Evolutionary conservation across 2,329 filamentous ascomycete species (phyloP), one percentile per base, ranked within the genome.

Genomic region (Salinomyces thailandicus): DNA sequence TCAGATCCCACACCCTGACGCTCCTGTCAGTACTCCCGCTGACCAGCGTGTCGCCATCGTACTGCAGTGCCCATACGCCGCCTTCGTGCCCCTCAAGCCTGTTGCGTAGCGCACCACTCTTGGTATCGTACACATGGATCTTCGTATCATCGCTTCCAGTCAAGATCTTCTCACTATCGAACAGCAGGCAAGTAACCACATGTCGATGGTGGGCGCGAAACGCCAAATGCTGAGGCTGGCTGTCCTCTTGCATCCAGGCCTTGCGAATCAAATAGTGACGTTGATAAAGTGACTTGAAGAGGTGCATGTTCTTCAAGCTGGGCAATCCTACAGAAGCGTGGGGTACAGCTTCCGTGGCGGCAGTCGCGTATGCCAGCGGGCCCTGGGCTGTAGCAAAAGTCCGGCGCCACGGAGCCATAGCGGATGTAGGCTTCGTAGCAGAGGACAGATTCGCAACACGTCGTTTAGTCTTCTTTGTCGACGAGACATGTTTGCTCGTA

Each of bases 1-100:
- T 85, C 45, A 98, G 95, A 57, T 98, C 89, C 91, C 91, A 98
- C 0, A 98, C 89, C n/a, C 91, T 79, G n/a, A 98, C 91, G 8
- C 91, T 93, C 31, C 91, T 74, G 61, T 98, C 91, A 0, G 91
- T 98, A 5, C 87, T 95, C 2, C 91, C 91, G 12, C 91, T 98
- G 2, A 98, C 91, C 14, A 98, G 67, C 12, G 84, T 85, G 55
- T 96, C 95, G 34, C 87, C 89, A 55, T 95, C 81, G 56, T 96
- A 98, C 59, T 96, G 87, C 36, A 98, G 65, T 18, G 91, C 91
- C 91, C 91, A 98, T 1, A 98, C 91, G 31, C 91, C 91, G 20
- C 91, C 91, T 60, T 98, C 91, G 50, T 98, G 91, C 2, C 91
- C 91, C 52, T 87, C 81, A 2, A 98, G 75, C 45, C 81, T 85